Percentiles rank a stretch among this genome's conserved stretches.
phyloP scores from a whole-genome alignment of 78 protist genomes.

The Cyanophora paradoxa region DNA sequence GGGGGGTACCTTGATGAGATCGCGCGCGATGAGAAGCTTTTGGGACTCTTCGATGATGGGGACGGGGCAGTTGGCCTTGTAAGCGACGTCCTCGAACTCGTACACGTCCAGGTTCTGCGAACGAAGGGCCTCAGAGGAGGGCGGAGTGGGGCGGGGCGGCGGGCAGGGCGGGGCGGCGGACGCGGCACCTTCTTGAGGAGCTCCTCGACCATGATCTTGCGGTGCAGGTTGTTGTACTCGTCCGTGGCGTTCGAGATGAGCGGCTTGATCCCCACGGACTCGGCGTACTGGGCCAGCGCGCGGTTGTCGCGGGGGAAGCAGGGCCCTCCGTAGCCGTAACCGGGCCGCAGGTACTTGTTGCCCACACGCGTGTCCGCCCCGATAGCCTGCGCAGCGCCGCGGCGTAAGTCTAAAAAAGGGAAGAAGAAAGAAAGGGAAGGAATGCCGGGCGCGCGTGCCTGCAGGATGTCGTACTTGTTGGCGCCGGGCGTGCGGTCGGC shows the following conservation, averaged over 20 bases:
- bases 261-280: constrained; percentile 20
- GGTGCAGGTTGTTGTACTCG: constrained; percentile 38
- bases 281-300: constrained; percentile 38
- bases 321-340: constrained; percentile 49
- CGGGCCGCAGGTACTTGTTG: constrained; percentile 13
- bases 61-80: constrained; percentile 43
- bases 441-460: neutral
- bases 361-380: constrained; percentile 34
- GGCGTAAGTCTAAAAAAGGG: neutral
- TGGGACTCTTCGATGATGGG: constrained; percentile 38
- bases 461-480: constrained; percentile 13
- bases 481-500: constrained; percentile 40
- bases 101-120: constrained; percentile 3
- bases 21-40: constrained; percentile 23
- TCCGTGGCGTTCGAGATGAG: constrained; percentile 39
- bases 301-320: constrained; percentile 60
- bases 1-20: neutral
- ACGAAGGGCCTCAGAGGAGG: neutral
- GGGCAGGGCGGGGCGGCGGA: too few species aligned
- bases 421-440: neutral
- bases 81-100: constrained; percentile 29
- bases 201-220: constrained; percentile 1
- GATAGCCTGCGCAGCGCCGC: neutral
- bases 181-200: neutral
- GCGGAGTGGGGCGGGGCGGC: neutral